Base-by-base conservation (phyloP, 768 basidiomycete species). In the Lactifluus echinatus region DNA sequence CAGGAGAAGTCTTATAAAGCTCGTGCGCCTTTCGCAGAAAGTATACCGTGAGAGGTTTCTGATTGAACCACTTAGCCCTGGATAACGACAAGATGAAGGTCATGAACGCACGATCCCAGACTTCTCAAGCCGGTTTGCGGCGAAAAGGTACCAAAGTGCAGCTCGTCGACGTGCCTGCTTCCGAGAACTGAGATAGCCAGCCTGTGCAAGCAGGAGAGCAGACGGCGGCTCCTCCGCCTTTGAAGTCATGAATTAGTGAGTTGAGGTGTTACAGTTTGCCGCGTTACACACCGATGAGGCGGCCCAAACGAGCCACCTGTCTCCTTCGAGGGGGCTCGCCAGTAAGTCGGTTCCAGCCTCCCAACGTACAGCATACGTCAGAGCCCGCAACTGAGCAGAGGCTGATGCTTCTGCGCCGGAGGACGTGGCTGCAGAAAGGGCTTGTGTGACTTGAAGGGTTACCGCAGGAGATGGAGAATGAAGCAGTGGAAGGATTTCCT, bases 21-120 rank as follows among this genome's bases (percentile, higher is more conserved):
- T 78, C 79, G 57, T 82, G 84, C 14, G 90, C 85, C 66, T 76
- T 80, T 8, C 82, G 81, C 29, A 93, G 75, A 64, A 92, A 87
- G 67, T 87, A 82, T 78, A 89, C 84, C 2, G 90, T 91, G 53
- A 93, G 66, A 0, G 88, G 83, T 87, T 89, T 93, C 89, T 93
- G 19, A 62, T 42, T 56, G n/a, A 21, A 11, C 29, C 28, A n/a
- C 19, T 49, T 4, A 24, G 37, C 23, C 31, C 54, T n/a, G 36
- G 59, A 17, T 53, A 19, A 63, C 37, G 44, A 33, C 49, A 37
- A 34, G 33, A 19, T 17, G 7, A 37, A 40, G 19, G 21, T 15
- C n/a, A 8, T 14, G 46, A 21, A 76, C 89, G 62, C 60, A 93
- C 89, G 62, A 90, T 84, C 21, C 90, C 90, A 63, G 84, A 86